Evolutionary conservation across 768 basidiomycete genomes (phyloP).

Genomic region (Crepidotus variabilis): DNA sequence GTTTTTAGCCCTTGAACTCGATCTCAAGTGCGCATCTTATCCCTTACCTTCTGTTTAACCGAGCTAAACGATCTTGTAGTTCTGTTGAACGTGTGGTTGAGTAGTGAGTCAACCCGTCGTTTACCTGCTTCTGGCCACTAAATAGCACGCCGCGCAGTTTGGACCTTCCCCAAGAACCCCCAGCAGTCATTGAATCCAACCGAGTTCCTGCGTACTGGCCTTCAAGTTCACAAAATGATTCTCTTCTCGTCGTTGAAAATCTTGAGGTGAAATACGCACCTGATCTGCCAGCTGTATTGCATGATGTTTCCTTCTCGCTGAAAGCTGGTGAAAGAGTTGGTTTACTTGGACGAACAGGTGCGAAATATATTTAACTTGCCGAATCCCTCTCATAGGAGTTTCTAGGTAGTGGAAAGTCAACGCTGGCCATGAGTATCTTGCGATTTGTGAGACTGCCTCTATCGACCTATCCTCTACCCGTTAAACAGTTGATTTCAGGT

Average conservation of each 20-base stretch:
- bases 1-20: constrained; percentile 61
- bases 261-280: constrained; percentile 80
- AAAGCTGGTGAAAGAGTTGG: constrained; percentile 76
- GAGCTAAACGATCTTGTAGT: constrained; percentile 31
- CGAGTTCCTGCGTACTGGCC: constrained; percentile 94
- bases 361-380: constrained; percentile 4
- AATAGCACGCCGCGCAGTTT: constrained; percentile 30
- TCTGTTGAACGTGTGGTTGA: constrained; percentile 90
- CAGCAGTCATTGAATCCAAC: constrained; percentile 65
- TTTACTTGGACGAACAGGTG: constrained; percentile 74
- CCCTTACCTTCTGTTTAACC: not conserved
- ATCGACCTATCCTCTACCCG: not conserved
- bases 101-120: constrained; percentile 40
- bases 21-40: constrained; percentile 57
- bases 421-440: constrained; percentile 81
- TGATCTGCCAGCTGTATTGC: constrained; percentile 78
- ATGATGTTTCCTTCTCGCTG: constrained; percentile 68
- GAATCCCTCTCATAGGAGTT: not conserved
- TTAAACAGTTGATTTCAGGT: constrained; percentile 34
- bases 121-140: not conserved
- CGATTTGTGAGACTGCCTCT: constrained; percentile 58
- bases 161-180: constrained; percentile 83
- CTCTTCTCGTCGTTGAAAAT: constrained; percentile 67
- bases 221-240: constrained; percentile 55
- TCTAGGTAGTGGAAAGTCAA: constrained; percentile 74